phyloP scores from a whole-genome alignment of 257 asterid species.

The Solanum verrucosum region DNA sequence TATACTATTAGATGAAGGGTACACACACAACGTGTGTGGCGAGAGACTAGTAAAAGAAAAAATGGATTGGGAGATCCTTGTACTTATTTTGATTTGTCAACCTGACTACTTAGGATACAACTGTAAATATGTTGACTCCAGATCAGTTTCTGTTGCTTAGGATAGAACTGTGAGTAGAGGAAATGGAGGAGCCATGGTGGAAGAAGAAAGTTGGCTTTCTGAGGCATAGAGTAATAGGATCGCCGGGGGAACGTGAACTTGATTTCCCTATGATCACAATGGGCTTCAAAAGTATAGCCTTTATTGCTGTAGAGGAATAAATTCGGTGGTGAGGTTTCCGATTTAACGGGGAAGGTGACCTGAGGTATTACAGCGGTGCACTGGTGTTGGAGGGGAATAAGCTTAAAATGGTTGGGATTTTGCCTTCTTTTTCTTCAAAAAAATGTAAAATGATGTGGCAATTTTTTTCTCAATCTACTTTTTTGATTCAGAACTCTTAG shows the following conservation, averaged over 20 bases:
- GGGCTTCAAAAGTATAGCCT: background rate
- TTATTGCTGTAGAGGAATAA: background rate
- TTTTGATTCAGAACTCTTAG: background rate
- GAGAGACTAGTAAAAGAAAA: background rate
- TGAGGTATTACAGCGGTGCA: background rate
- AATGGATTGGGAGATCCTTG: background rate
- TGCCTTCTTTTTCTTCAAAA: background rate
- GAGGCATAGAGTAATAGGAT: background rate
- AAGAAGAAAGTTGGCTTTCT: background rate
- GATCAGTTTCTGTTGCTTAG: background rate
- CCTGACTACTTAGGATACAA: background rate
- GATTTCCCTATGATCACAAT: background rate
- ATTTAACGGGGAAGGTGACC: background rate
- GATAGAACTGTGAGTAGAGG: background rate
- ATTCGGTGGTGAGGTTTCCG: background rate
- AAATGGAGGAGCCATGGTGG: background rate
- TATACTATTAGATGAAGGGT: background rate
- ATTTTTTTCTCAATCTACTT: background rate
- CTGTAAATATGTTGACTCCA: background rate
- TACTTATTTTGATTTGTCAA: background rate
- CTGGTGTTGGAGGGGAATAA: background rate
- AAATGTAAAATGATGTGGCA: background rate
- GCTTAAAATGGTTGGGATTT: background rate
- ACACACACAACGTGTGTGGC: accelerated
- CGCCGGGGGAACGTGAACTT: background rate